These are phyloP conservation scores for Fragaria ananassa DNA, from an alignment of 306 rosid species.

Conservation along the genomic window DNA sequence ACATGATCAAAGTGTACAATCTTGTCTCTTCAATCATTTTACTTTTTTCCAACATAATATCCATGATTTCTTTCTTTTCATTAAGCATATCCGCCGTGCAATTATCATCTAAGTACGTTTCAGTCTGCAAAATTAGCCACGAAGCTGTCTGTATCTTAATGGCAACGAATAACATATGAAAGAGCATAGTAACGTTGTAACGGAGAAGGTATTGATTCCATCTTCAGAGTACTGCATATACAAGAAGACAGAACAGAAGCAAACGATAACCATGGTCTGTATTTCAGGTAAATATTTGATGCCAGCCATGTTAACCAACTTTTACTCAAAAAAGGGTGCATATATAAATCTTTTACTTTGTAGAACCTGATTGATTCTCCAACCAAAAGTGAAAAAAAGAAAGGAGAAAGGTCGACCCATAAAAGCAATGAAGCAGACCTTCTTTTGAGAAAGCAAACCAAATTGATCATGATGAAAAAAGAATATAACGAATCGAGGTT, in stretches of 20 bases:
- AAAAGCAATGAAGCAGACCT: slow-evolving; percentile 2
- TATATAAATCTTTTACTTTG: neutral
- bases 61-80: neutral
- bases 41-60: neutral
- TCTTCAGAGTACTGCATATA: neutral
- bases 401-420: neutral
- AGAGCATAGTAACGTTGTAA: neutral
- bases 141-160: neutral
- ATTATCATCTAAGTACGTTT: neutral
- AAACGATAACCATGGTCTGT: neutral
- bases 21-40: slow-evolving; percentile 2
- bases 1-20: slow-evolving; percentile 1
- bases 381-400: neutral
- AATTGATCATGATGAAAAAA: slow-evolving; percentile 7
- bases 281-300: neutral
- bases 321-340: neutral
- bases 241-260: slow-evolving; percentile 5
- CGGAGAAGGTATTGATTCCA: neutral
- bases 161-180: neutral
- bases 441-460: neutral
- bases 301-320: neutral
- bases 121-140: neutral
- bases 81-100: neutral
- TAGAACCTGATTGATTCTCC: neutral
- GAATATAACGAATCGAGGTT: slow-evolving; percentile 2